Conservation (phyloP, 495 filamentous ascomycete genomes). For the Aspergillus nanangensis region DNA sequence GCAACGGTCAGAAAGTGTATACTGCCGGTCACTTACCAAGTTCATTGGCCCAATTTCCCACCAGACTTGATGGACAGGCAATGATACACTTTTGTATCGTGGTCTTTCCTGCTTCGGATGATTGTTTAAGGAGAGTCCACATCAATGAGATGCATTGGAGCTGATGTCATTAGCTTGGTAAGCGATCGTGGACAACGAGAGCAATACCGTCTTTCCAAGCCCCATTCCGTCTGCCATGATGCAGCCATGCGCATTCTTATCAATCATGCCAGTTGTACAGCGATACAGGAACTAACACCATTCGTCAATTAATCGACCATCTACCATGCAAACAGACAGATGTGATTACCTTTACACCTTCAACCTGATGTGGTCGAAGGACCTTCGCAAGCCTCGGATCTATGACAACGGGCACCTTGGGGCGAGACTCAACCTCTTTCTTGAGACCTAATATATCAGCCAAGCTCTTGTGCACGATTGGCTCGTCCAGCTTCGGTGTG, state of each 20-base stretch:
- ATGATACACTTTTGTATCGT: conserved; percentile 98
- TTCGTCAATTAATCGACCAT: too few relatives aligned
- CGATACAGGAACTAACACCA: conserved; percentile 78
- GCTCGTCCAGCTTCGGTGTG: conserved; percentile 64
- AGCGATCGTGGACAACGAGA: background rate
- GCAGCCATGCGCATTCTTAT: conserved; percentile 90
- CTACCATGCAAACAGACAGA: too few relatives aligned
- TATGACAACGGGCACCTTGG: conserved; percentile 94
- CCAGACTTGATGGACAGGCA: conserved; percentile 95
- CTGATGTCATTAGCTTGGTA: conserved; percentile 37
- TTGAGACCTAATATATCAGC: conserved; percentile 94
- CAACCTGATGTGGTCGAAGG: conserved; percentile 92
- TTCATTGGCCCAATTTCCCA: conserved; percentile 98
- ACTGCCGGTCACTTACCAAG: conserved; percentile 31
- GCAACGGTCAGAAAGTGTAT: background rate
- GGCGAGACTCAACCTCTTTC: conserved; percentile 75
- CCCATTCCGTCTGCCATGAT: conserved; percentile 99
- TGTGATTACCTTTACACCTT: conserved; percentile 85
- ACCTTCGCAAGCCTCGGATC: conserved; percentile 90
- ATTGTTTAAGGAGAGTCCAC: conserved; percentile 96
- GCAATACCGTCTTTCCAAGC: conserved; percentile 80
- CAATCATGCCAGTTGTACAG: conserved; percentile 89
- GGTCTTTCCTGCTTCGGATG: conserved; percentile 85
- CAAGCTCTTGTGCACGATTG: conserved; percentile 85
- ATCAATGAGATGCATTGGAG: conserved; percentile 77